Conservation (phyloP, 164 flowering plant species). For the Aristolochia contorta region DNA sequence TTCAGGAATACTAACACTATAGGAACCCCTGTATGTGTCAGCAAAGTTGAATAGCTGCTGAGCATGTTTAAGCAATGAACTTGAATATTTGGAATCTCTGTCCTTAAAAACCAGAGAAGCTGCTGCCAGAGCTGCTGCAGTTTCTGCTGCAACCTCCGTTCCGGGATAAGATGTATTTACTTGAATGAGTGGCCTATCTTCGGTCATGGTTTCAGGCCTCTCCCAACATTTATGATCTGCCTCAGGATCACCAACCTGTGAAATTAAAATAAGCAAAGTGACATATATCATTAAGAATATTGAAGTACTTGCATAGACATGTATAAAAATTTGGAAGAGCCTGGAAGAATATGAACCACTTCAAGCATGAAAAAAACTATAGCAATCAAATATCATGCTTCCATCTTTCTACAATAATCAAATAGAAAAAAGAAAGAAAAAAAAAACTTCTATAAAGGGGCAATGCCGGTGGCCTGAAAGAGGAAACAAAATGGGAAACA, state of each 20-base stretch:
- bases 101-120: constrained; percentile 78
- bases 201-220: constrained; percentile 69
- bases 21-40: constrained; percentile 46
- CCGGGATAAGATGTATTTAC: constrained; percentile 68
- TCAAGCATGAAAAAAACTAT: too few species aligned
- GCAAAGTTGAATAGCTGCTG: constrained; percentile 70
- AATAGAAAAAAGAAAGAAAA: too few species aligned
- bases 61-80: constrained; percentile 63
- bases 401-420: too few species aligned
- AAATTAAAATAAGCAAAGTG: constrained; percentile 1
- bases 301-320: too few species aligned
- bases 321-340: too few species aligned
- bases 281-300: too few species aligned
- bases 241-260: constrained; percentile 70
- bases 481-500: too few species aligned
- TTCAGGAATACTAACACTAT: constrained; percentile 61
- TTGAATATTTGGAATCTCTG: constrained; percentile 47
- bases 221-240: constrained; percentile 87
- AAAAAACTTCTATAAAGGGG: too few species aligned
- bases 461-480: too few species aligned
- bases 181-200: constrained; percentile 61
- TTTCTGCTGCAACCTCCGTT: constrained; percentile 90
- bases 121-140: constrained; percentile 91
- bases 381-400: too few species aligned
- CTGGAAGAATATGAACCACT: too few species aligned